Evolutionary conservation across 768 basidiomycete genomes (phyloP).

Genomic region (Lactarius trivialis): DNA sequence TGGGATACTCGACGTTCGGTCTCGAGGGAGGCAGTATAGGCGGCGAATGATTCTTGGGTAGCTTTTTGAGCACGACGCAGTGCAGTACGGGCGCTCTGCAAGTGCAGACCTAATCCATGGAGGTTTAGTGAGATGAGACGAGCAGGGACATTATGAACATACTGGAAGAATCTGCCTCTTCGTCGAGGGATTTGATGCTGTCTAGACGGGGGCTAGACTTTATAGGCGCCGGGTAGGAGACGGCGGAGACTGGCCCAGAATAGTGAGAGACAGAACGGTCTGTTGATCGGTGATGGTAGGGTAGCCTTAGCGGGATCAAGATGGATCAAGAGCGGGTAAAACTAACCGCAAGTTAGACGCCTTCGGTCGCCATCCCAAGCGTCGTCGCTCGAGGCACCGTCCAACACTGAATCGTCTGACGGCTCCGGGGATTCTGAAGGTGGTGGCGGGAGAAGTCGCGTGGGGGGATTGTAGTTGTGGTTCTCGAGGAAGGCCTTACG

Average conservation of each 20-base stretch:
- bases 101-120: constrained; percentile 7
- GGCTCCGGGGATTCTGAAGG: constrained; percentile 21
- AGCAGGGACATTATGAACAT: neutral
- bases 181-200: constrained; percentile 18
- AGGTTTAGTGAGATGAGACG: too few relatives aligned
- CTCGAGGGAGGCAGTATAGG: constrained; percentile 20
- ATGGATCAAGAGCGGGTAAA: neutral
- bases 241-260: neutral
- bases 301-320: neutral
- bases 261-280: constrained; percentile 12
- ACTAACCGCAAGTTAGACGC: constrained; percentile 12
- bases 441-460: constrained; percentile 9
- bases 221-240: constrained; percentile 4
- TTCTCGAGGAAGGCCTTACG: constrained; percentile 32
- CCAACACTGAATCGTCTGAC: constrained; percentile 21
- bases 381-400: constrained; percentile 16
- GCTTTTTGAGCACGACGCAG: constrained; percentile 23
- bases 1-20: constrained; percentile 19
- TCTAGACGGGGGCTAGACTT: constrained; percentile 19
- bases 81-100: constrained; percentile 17
- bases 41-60: constrained; percentile 18
- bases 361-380: constrained; percentile 17
- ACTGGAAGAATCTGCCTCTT: constrained; percentile 21
- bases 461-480: constrained; percentile 2
- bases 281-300: neutral